Conservation (phyloP, 228 moss, liverwort and hornwort species). For the Sphagnum fallax region DNA sequence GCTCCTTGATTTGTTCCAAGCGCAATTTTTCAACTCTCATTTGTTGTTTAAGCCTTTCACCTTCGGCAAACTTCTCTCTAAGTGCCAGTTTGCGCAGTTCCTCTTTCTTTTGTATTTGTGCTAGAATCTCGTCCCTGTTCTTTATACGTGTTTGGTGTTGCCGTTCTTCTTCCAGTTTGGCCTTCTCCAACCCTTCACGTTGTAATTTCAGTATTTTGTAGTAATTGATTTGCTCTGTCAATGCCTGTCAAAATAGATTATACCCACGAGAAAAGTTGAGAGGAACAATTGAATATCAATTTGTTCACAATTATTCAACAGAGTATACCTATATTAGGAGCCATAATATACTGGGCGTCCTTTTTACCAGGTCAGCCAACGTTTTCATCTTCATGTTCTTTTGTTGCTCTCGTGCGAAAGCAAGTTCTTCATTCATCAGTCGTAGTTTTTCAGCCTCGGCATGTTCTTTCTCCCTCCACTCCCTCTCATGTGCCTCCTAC, state of each 20-base stretch:
- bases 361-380: constrained; percentile 47
- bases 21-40: constrained; percentile 71
- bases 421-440: constrained; percentile 67
- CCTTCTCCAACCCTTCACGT: constrained; percentile 46
- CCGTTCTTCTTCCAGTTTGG: constrained; percentile 34
- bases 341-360: too few relatives aligned
- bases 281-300: too few relatives aligned
- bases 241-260: constrained; percentile 31
- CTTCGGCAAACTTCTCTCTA: constrained; percentile 66
- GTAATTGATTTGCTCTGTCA: constrained; percentile 54
- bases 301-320: too few relatives aligned
- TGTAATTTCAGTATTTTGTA: constrained; percentile 63
- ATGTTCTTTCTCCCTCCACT: constrained; percentile 85
- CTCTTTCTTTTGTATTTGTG: constrained; percentile 46
- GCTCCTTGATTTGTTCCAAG: constrained; percentile 63
- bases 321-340: too few relatives aligned
- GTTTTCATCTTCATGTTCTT: constrained; percentile 72
- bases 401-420: constrained; percentile 65
- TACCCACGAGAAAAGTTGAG: too few relatives aligned
- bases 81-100: constrained; percentile 23
- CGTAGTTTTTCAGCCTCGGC: constrained; percentile 67
- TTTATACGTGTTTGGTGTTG: constrained; percentile 21
- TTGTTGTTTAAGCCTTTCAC: constrained; percentile 65
- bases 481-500: constrained; percentile 82
- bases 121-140: constrained; percentile 38